phyloP scores from a whole-genome alignment of 495 filamentous ascomycete species.

The Neurospora sp. region DNA sequence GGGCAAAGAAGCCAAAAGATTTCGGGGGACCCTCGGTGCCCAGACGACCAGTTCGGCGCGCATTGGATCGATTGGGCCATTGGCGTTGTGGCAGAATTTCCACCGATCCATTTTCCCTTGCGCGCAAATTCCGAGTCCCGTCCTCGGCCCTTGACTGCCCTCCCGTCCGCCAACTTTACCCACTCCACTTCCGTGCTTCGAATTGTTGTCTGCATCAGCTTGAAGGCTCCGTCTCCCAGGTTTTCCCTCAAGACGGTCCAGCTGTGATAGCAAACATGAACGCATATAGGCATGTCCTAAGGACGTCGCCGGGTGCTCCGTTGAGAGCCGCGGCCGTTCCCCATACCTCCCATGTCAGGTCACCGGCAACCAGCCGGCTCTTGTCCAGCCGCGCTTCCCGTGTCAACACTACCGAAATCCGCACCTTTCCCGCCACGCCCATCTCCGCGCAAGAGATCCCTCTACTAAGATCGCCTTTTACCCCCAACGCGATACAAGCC shows the following conservation, averaged over 20 bases:
- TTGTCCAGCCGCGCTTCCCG: constrained; percentile 25
- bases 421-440: constrained; percentile 15
- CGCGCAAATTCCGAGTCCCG: constrained; percentile 4
- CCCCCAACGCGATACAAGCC: constrained; percentile 24
- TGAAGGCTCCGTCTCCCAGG: constrained; percentile 6
- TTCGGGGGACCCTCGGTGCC: neutral
- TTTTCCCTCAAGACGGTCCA: constrained; percentile 6
- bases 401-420: constrained; percentile 10
- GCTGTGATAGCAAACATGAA: constrained; percentile 30
- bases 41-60: neutral
- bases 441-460: constrained; percentile 14
- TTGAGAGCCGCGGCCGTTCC: constrained; percentile 25
- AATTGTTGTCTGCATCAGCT: constrained; percentile 10
- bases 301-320: constrained; percentile 29
- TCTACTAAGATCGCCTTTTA: constrained; percentile 37
- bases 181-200: neutral
- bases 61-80: neutral
- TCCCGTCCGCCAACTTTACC: neutral
- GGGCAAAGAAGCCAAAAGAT: neutral
- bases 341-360: constrained; percentile 38
- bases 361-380: constrained; percentile 52
- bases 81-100: constrained; percentile 3
- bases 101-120: neutral
- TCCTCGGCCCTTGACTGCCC: neutral
- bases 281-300: constrained; percentile 33